These are phyloP conservation scores for Aurantiochytrium sp. DNA, from an alignment of 108 stramenopile genomes.

Conservation along the genomic window DNA sequence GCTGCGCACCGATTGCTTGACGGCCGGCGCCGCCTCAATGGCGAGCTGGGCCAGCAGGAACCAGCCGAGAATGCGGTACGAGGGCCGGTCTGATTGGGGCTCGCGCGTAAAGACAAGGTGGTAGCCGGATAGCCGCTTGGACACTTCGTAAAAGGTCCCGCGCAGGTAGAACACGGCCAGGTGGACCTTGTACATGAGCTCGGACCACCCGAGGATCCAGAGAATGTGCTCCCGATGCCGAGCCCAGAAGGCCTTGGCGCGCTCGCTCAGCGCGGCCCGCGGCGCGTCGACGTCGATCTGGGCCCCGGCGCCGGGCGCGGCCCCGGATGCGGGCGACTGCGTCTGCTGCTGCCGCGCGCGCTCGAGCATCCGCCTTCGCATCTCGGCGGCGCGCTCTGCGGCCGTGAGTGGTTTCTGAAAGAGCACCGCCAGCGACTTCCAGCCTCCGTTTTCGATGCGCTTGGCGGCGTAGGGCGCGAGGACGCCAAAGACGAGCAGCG, in stretches of 20 bases:
- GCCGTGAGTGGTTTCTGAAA: not conserved
- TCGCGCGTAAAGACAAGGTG: not conserved
- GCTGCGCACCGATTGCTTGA: not conserved
- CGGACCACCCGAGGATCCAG: not conserved
- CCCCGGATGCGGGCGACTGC: not conserved
- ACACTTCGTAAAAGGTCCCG: not conserved
- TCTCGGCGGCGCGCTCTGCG: not conserved
- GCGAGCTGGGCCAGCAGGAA: not conserved
- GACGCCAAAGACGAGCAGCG: not conserved
- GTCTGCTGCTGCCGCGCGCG: constrained; percentile 6
- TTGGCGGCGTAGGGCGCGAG: not conserved
- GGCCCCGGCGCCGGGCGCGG: not conserved
- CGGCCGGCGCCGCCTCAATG: not conserved
- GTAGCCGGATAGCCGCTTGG: not conserved
- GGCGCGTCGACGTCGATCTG: not conserved
- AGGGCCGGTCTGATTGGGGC: not conserved
- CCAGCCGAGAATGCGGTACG: not conserved
- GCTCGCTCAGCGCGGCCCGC: not conserved
- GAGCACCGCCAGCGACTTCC: not conserved
- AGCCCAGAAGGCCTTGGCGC: not conserved
- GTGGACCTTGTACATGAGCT: not conserved
- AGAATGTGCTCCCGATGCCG: not conserved
- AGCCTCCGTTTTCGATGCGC: not conserved
- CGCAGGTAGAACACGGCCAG: not conserved
- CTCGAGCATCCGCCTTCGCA: not conserved